phyloP scores from a whole-genome alignment of 352 stramenopile species.

The Globisporangium abappressorium region DNA sequence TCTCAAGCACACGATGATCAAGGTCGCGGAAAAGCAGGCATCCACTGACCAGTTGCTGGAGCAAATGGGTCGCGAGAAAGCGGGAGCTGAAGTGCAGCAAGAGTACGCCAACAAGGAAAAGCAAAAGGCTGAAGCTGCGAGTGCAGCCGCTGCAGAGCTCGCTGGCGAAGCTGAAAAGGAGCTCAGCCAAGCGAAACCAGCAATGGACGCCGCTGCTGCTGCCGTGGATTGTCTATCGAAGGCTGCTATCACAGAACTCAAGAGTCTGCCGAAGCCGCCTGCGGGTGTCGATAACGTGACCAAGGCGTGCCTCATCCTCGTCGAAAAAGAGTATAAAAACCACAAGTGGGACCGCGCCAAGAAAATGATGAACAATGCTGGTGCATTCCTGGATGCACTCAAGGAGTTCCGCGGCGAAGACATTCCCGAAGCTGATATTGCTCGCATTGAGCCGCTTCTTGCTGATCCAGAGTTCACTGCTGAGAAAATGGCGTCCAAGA shows the following conservation, averaged over 20 bases:
- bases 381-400: constrained; percentile 92
- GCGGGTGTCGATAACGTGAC: constrained; percentile 95
- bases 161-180: constrained; percentile 94
- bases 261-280: constrained; percentile 95
- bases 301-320: constrained; percentile 94
- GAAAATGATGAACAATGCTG: constrained; percentile 99
- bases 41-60: constrained; percentile 94
- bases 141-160: constrained; percentile 90
- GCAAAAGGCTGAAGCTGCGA: constrained; percentile 90
- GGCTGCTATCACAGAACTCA: constrained; percentile 95
- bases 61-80: constrained; percentile 93
- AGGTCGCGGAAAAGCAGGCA: constrained; percentile 95
- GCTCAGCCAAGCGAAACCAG: constrained; percentile 93
- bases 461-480: constrained; percentile 92
- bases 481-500: constrained; percentile 97
- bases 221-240: constrained; percentile 98
- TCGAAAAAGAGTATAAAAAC: constrained; percentile 98
- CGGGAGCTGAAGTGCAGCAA: constrained; percentile 91
- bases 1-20: constrained; percentile 94
- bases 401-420: constrained; percentile 93
- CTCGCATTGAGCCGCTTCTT: constrained; percentile 89
- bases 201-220: constrained; percentile 94
- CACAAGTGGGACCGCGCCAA: constrained; percentile 98
- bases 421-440: constrained; percentile 95
- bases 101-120: constrained; percentile 95